Percentiles rank a stretch among this genome's conserved stretches.
Evolutionary conservation across 2,329 filamentous ascomycete genomes (phyloP).

Genomic region (Leptographium flavum): DNA sequence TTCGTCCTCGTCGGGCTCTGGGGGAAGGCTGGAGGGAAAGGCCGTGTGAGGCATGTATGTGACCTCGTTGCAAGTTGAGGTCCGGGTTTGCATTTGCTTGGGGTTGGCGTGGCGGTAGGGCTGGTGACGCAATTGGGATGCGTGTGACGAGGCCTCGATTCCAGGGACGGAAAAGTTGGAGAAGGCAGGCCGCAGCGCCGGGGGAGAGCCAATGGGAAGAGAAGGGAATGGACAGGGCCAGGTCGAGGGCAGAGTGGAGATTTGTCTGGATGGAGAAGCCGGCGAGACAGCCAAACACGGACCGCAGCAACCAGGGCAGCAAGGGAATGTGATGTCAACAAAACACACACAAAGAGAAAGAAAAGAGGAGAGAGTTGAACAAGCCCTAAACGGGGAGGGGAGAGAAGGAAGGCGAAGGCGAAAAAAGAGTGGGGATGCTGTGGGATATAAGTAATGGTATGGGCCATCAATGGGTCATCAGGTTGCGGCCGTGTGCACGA

Average conservation of each 20-base stretch:
- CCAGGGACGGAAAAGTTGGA: background rate
- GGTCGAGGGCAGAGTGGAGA: constrained; percentile 8
- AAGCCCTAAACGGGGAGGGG: background rate
- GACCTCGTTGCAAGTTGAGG: constrained; percentile 1
- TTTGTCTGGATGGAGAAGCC: constrained; percentile 6
- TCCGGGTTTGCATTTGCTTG: background rate
- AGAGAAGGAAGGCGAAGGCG: background rate
- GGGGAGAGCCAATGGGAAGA: background rate
- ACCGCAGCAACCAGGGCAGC: background rate
- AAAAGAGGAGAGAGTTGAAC: constrained; percentile 4
- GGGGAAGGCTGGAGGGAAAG: background rate
- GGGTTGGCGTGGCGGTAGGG: background rate
- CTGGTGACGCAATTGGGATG: background rate
- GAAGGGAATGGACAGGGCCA: background rate
- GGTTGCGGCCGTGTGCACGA: background rate
- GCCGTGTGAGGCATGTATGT: constrained; percentile 8
- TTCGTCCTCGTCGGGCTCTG: constrained; percentile 9
- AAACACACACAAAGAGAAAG: background rate
- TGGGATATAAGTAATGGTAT: constrained; percentile 2
- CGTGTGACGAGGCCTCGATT: background rate
- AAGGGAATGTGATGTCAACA: background rate
- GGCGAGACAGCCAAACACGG: too few species aligned
- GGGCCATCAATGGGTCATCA: background rate
- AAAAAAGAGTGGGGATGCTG: constrained; percentile 7
- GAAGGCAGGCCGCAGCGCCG: background rate